phyloP scores from a whole-genome alignment of 1,139 yeast genomes.

The Geotrichum siamense region DNA sequence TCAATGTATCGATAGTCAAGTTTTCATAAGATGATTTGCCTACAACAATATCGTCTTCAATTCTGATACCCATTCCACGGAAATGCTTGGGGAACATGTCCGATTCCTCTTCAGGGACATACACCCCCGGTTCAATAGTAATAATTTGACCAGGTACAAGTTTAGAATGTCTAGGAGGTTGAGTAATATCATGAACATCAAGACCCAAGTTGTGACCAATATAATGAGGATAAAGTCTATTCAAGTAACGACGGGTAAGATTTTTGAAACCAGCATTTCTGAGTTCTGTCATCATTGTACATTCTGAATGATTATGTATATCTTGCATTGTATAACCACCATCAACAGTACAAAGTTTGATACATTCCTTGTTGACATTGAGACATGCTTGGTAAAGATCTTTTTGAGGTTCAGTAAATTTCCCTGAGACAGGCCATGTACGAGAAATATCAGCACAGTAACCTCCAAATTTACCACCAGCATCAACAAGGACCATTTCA shows the following conservation, averaged over 20 bases:
- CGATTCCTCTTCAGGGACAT: conserved; percentile 57
- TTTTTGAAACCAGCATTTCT: conserved; percentile 53
- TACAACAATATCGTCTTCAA: conserved; percentile 86
- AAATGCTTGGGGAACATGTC: conserved; percentile 67
- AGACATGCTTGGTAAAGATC: conserved; percentile 87
- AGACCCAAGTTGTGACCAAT: conserved; percentile 93
- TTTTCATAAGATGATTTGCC: conserved; percentile 53
- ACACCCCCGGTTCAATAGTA: conserved; percentile 92
- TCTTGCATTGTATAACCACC: conserved; percentile 58
- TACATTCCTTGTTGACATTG: conserved; percentile 72
- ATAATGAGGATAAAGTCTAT: conserved; percentile 75
- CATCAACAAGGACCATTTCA: conserved; percentile 88
- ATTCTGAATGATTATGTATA: conserved; percentile 64
- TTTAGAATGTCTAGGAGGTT: conserved; percentile 43
- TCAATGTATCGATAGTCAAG: conserved; percentile 73
- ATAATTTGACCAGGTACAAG: conserved; percentile 44
- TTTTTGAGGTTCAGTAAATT: conserved; percentile 67
- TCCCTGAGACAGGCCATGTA: conserved; percentile 83
- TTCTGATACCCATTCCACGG: conserved; percentile 87
- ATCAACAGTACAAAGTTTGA: conserved; percentile 53
- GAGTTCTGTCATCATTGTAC: conserved; percentile 53
- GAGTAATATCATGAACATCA: conserved; percentile 76
- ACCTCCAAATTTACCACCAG: conserved; percentile 91
- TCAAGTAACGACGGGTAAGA: conserved; percentile 23
- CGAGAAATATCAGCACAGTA: conserved; percentile 94